Conservation (phyloP, 208 protist genomes). For the Porcisia hertigi region DNA sequence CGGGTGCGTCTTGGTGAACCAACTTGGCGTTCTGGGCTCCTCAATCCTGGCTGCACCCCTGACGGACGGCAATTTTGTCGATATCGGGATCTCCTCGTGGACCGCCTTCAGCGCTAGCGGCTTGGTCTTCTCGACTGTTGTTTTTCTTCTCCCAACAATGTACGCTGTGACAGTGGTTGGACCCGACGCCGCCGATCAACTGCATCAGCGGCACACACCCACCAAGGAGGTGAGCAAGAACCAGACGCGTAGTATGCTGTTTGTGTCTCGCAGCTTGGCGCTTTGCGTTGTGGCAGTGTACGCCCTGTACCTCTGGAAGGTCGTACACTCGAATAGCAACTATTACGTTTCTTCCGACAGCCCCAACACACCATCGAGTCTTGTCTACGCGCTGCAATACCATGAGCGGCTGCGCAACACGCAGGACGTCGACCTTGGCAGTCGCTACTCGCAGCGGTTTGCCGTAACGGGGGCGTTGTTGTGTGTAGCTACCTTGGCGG, state of each 20-base stretch:
- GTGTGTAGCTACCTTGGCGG: constrained; percentile 16
- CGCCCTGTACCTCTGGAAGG: constrained; percentile 35
- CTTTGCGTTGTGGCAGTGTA: constrained; percentile 37
- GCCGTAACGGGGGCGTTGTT: constrained; percentile 25
- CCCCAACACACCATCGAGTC: constrained; percentile 37
- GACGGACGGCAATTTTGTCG: constrained; percentile 23
- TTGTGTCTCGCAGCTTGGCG: constrained; percentile 41
- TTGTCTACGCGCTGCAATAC: constrained; percentile 48
- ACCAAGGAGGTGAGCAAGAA: constrained; percentile 13
- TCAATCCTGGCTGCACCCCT: constrained; percentile 42
- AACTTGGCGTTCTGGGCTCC: constrained; percentile 63
- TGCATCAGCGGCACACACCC: constrained; percentile 8
- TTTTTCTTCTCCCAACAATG: constrained; percentile 60
- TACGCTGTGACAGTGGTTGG: constrained; percentile 35
- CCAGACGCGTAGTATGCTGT: constrained; percentile 26
- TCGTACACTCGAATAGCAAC: constrained; percentile 40
- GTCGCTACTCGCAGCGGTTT: constrained; percentile 42
- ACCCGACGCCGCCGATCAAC: constrained; percentile 15
- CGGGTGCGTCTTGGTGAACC: constrained; percentile 66
- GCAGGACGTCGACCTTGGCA: constrained; percentile 15
- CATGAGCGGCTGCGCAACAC: constrained; percentile 26
- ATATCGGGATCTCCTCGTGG: constrained; percentile 40
- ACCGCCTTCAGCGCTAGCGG: constrained; percentile 38
- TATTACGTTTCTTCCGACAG: constrained; percentile 42
- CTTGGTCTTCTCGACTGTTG: constrained; percentile 37